Conservation (phyloP, 331 rosid species). For the Acacia concinna region DNA sequence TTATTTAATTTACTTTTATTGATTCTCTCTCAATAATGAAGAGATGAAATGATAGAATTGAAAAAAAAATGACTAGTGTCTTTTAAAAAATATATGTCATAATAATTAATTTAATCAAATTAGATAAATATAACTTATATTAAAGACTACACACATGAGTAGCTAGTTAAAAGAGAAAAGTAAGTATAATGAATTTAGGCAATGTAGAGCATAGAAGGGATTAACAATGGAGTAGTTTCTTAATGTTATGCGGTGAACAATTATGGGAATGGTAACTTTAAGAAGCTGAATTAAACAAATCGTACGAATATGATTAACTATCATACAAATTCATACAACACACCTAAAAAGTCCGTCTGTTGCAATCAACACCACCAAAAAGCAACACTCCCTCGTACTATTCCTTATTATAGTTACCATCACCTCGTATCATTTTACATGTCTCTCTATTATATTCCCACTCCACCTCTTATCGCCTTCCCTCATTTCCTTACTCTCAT, state of each 20-base stretch:
- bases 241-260: neutral
- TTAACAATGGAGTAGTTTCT: neutral
- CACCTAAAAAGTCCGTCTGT: constrained; percentile 12
- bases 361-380: neutral
- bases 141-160: fast-evolving
- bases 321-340: neutral
- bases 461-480: neutral
- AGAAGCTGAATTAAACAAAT: neutral
- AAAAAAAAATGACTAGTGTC: too few species aligned
- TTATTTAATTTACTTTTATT: too few species aligned
- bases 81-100: too few species aligned
- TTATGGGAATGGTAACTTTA: constrained; percentile 8
- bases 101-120: too few species aligned
- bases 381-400: constrained; percentile 4
- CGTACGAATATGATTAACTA: constrained; percentile 7
- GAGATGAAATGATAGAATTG: too few species aligned
- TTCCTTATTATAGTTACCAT: neutral
- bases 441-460: neutral
- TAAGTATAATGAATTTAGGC: neutral
- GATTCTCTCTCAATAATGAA: too few species aligned
- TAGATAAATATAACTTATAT: too few species aligned
- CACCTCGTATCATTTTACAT: neutral
- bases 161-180: neutral
- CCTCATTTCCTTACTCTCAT: neutral
- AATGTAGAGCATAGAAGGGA: neutral